These are phyloP conservation scores for Mortierella sp. DNA, from an alignment of 371 early-diverging fungal species.

Conservation along the genomic window DNA sequence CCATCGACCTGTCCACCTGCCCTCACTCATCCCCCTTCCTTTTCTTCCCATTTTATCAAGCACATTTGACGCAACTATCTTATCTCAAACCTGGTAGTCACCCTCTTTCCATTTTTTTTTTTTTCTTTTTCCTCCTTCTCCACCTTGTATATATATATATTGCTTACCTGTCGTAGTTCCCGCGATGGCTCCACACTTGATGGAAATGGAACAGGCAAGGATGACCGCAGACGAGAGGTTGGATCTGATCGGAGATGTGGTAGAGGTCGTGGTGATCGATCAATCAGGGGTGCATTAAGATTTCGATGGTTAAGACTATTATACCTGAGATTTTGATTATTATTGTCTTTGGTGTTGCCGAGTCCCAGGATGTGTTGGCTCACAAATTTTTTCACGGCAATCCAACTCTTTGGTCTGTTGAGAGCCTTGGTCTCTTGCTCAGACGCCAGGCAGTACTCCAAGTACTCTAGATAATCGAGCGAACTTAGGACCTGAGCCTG, in stretches of 20 bases:
- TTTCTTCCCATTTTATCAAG: not conserved
- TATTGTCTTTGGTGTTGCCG: not conserved
- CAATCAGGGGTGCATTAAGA: slow-evolving; percentile 7
- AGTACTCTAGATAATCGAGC: slow-evolving; percentile 38
- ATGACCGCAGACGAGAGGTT: slow-evolving; percentile 6
- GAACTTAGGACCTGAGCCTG: slow-evolving; percentile 17
- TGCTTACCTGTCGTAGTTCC: slow-evolving; percentile 4
- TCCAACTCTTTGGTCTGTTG: slow-evolving; percentile 28
- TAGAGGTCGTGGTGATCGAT: slow-evolving; percentile 8
- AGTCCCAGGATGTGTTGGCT: slow-evolving; percentile 19
- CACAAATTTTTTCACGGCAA: slow-evolving; percentile 35
- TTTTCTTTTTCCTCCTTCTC: no score
- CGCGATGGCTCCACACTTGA: not conserved
- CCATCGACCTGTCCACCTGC: not conserved
- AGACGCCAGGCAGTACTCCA: slow-evolving; percentile 25
- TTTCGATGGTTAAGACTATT: not conserved
- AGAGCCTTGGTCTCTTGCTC: slow-evolving; percentile 27
- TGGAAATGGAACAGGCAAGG: not conserved
- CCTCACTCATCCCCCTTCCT: no score
- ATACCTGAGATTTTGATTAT: not conserved
- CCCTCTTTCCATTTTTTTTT: not conserved
- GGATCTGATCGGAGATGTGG: slow-evolving; percentile 10
- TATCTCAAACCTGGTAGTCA: not conserved
- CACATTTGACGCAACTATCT: not conserved
- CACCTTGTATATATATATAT: not conserved